Base-by-base conservation (phyloP, 75 land plant genomes). In the Pinus taeda region DNA sequence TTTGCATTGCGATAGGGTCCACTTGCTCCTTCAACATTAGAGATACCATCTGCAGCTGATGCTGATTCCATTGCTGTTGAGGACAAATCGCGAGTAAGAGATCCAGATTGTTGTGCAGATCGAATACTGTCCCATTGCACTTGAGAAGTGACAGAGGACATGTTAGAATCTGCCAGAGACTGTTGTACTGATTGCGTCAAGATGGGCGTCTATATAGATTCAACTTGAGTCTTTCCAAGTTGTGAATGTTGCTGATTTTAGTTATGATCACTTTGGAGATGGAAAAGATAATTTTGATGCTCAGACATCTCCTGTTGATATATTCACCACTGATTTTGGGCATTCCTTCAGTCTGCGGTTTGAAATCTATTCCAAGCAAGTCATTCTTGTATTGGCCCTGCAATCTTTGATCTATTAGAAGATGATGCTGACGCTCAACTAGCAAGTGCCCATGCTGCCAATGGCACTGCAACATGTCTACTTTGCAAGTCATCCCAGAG, bases 31-130 rank as follows among this genome's bases (percentile, higher is more conserved):
- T 81, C 89, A 62, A 83, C 78, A 63, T 77, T 80, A 26, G 77
- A 75, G 79, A 75, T 79, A 22, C 84, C 66, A 6, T 85, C 84
- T 14, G 83, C 79, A 73, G 82, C 76, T 58, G 95, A 80, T 63
- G 83, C 79, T 63, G 53, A 49, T 8, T 86, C 89, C 57, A 75
- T 8, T 78, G 80, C 83, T 59, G 78, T 26, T 62, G 86, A 77
- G 62, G 74, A 81, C 42, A 56, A 57, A 67, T 64, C 6, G 24
- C 73, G 22, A 63, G 70, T 58, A 22, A 36, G 26, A 80, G 65
- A 22, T 6, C 70, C 78, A 57, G 18, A 71, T 36, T 71, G 57
- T 26, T 69, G 71, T 69, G 39, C 24, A 42, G 71, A 20, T n/a
- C 42, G 36, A 42, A 39, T 42, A 7, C 53, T 22, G 8, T 69